Evolutionary conservation across 73 alveolate genomes (phyloP), one percentile per base, ranked within the genome.

Genomic region (Paramecium biaurelia): DNA sequence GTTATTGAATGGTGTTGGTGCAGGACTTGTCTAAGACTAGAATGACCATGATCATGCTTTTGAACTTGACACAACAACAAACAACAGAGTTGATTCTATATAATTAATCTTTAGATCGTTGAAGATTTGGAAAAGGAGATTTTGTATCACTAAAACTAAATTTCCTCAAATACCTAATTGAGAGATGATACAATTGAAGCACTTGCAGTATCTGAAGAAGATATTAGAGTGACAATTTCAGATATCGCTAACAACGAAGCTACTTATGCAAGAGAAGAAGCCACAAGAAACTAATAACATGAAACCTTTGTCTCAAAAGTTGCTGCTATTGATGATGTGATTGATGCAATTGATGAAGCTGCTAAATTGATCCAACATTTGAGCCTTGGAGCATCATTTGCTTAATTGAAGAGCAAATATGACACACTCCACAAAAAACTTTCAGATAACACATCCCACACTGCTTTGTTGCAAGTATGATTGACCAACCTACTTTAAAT

Each of bases 281-380:
- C 90, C 70, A 79, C 90, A 38, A 79, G 90, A 79, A 18, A 79
- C 47, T 41, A 41, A 41, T 79, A 79, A 79, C 90, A 79, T 76
- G 90, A 41, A 21, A 41, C 74, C 49, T 79, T 21, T 11, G 90
- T 79, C 18, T 8, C 90, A 7, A 79, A 79, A 42, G 45, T 47
- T 45, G 90, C 70, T 38, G 90, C 90, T 34, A 79, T 79, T n/a
- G 90, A 79, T 23, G 94, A 89, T 21, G 94, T 82, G 35, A 70
- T 89, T 70, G 87, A 89, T n/a, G 90, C 94, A 28, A 45, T 89
- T 28, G 94, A 89, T 70, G 94, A 89, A 18, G 94, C 94, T 20
- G 34, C 94, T 24, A 89, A 59, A 41, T 72, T 89, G 76, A 89
- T 89, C 88, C 76, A 89, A 42, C 94, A 89, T 23, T 37, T 89